phyloP scores from a whole-genome alignment of 2,329 filamentous ascomycete genomes.

The Fusarium chuoi region DNA sequence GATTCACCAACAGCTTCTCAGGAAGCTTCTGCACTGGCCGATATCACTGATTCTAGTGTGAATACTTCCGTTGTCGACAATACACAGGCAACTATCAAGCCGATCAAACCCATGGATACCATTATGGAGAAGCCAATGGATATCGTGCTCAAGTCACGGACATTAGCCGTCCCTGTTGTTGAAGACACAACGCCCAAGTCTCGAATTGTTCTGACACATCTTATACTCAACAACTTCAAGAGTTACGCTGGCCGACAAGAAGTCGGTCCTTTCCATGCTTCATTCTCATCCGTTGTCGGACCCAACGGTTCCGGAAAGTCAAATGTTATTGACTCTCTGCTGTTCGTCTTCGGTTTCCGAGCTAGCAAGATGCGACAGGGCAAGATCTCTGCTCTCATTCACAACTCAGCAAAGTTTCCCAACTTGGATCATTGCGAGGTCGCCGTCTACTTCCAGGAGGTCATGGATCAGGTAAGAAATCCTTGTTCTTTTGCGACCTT shows the following conservation, averaged over 20 bases:
- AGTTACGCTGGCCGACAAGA: slow-evolving; percentile 96
- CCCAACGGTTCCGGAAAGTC: slow-evolving; percentile 99
- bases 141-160: slow-evolving; percentile 88
- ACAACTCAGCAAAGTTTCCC: slow-evolving; percentile 90
- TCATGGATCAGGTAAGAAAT: slow-evolving; percentile 77
- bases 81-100: slow-evolving; percentile 64
- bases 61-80: slow-evolving; percentile 57
- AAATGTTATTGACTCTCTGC: slow-evolving; percentile 96
- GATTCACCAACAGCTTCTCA: slow-evolving; percentile 68
- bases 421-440: slow-evolving; percentile 93
- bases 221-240: slow-evolving; percentile 97
- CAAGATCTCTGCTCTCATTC: slow-evolving; percentile 96
- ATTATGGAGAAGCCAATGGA: slow-evolving; percentile 91
- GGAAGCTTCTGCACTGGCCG: slow-evolving; percentile 69
- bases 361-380: slow-evolving; percentile 99
- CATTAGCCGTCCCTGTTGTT: slow-evolving; percentile 72
- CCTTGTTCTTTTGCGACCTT: accelerated
- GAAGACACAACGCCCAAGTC: slow-evolving; percentile 82
- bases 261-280: slow-evolving; percentile 95
- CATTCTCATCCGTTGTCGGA: slow-evolving; percentile 97
- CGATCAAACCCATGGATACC: slow-evolving; percentile 80
- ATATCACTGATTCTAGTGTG: slow-evolving; percentile 75
- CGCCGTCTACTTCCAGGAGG: slow-evolving; percentile 94
- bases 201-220: slow-evolving; percentile 90
- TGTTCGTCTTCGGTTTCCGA: slow-evolving; percentile 99